phyloP scores from a whole-genome alignment of 176 grass and related monocot genomes.

The Hordeum marinum region DNA sequence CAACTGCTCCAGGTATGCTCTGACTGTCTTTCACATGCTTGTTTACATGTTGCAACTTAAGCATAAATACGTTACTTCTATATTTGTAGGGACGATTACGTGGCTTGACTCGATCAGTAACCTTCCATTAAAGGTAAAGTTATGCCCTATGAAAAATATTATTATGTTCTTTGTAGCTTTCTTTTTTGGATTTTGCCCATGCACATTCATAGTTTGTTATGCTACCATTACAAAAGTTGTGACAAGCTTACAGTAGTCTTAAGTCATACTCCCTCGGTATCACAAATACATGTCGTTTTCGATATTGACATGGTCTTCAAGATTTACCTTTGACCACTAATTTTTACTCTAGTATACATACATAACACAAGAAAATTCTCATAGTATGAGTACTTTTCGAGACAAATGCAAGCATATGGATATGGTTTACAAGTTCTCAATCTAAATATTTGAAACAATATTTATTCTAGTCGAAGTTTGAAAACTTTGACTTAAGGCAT shows the following conservation, averaged over 20 bases:
- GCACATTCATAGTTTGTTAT: background rate
- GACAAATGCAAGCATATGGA: too few species aligned
- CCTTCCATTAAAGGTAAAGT: constrained; percentile 79
- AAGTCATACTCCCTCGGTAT: background rate
- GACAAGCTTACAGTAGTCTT: background rate
- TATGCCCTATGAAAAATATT: constrained; percentile 2
- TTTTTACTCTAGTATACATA: background rate
- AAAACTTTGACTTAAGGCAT: background rate
- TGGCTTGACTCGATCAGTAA: constrained; percentile 97
- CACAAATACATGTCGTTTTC: background rate
- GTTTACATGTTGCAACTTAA: constrained; percentile 11
- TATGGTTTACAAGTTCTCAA: background rate
- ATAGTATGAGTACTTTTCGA: too few species aligned
- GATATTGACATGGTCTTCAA: background rate
- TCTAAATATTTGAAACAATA: background rate
- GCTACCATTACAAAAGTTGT: constrained; percentile 5
- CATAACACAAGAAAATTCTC: background rate
- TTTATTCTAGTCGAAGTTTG: background rate
- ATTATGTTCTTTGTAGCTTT: background rate
- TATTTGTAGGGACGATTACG: constrained; percentile 58
- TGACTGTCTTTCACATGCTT: constrained; percentile 24
- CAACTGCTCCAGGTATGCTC: constrained; percentile 67
- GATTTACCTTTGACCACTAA: background rate
- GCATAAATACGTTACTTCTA: constrained; percentile 20
- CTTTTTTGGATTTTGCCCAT: background rate